Evolutionary conservation across 2,329 filamentous ascomycete genomes (phyloP), one percentile per base, ranked within the genome.

Genomic region (Xylariaceae sp.): DNA sequence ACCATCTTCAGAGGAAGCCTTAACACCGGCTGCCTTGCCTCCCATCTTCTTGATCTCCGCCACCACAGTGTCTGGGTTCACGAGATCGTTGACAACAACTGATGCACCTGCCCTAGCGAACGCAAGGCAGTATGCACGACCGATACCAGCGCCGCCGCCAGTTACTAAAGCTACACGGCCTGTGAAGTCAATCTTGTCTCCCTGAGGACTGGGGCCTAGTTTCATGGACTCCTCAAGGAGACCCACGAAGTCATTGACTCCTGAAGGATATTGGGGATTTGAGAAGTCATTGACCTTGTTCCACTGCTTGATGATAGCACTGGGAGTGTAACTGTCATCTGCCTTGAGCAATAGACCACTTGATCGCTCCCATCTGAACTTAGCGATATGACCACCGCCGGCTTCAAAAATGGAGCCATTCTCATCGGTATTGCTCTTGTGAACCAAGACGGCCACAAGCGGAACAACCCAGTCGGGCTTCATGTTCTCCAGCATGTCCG

Each of bases 381-480:
- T 98, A 66, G 94, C 91, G 56, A 96, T 80, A 78, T 96, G 92
- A 54, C 94, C 95, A 72, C 91, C 95, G 59, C 95, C 95, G 64
- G 90, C 91, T 79, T 98, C 95, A 75, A 93, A 98, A 74, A 98
- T 96, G 60, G 87, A 82, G 62, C 95, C 95, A 43, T 85, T 94
- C 82, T 98, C 94, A 44, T 78, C 76, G 6, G 84, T 88, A 80
- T 95, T 96, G 69, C 85, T 91, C 71, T 90, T 87, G 83, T 98
- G 93, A 39, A 90, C 90, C 47, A 99, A 82, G 56, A 90, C 87
- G 47, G 92, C 94, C 28, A 98, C 95, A 37, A 98, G 81, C 31
- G 95, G 95, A 43, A 98, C 92, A 59, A 98, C 87, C 92, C 92
- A 98, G 62, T 96, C 92, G 43, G 95, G 95, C 81, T 90, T 92